A percentile compares a stretch with the other conserved stretches of the same genome.
Conservation (phyloP, 2,329 filamentous ascomycete species). For the Exophiala sp. region DNA sequence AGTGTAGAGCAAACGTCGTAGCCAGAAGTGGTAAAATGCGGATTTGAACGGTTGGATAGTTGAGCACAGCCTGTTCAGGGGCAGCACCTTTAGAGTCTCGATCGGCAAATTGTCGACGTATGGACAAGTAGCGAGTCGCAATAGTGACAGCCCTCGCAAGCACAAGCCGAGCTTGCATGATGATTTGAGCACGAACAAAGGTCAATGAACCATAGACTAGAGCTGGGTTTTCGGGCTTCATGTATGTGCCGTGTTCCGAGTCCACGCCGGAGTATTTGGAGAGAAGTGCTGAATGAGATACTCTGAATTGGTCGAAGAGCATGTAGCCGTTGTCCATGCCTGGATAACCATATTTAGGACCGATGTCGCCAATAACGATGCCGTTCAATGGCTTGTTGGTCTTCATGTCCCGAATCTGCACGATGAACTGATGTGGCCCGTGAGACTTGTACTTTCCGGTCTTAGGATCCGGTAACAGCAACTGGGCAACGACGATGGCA, state of each 20-base stretch:
- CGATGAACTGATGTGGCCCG: slow-evolving; percentile 52
- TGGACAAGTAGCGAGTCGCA: slow-evolving; percentile 49
- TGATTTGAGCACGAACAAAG: slow-evolving; percentile 41
- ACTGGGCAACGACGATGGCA: slow-evolving; percentile 53
- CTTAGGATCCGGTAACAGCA: slow-evolving; percentile 41
- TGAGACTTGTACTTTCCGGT: slow-evolving; percentile 39
- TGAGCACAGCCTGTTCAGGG: slow-evolving; percentile 48
- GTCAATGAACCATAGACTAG: slow-evolving; percentile 52
- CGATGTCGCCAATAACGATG: slow-evolving; percentile 53
- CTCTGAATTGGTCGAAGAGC: slow-evolving; percentile 48
- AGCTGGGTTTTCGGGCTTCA: slow-evolving; percentile 46
- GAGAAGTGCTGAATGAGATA: slow-evolving; percentile 50
- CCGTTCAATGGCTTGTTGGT: slow-evolving; percentile 47
- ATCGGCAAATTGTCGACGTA: slow-evolving; percentile 50
- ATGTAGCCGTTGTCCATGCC: slow-evolving; percentile 55
- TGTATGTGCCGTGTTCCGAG: slow-evolving; percentile 44
- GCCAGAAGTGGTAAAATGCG: slow-evolving; percentile 52
- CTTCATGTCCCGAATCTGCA: slow-evolving; percentile 50
- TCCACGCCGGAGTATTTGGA: slow-evolving; percentile 49
- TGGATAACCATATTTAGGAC: slow-evolving; percentile 54
- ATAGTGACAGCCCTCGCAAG: slow-evolving; percentile 53
- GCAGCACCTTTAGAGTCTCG: slow-evolving; percentile 41
- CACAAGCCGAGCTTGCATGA: slow-evolving; percentile 48
- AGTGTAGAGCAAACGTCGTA: slow-evolving; percentile 51
- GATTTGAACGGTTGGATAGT: slow-evolving; percentile 55